Conservation (phyloP, 306 rosid species). For the Casuarina equisetifolia region DNA sequence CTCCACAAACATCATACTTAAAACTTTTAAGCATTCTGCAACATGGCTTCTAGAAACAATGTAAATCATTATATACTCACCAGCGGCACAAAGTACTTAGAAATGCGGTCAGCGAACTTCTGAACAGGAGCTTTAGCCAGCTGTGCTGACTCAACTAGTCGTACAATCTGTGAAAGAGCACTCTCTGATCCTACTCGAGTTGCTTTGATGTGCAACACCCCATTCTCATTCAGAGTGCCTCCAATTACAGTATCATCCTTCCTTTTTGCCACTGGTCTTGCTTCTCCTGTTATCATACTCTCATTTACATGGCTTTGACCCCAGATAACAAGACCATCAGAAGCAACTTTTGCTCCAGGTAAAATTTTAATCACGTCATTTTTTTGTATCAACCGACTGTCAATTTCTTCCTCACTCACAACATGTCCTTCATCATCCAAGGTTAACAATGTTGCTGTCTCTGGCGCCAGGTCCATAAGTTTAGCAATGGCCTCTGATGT, state of each 20-base stretch:
- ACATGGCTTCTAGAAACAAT: not conserved
- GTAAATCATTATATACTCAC: conserved; percentile 30
- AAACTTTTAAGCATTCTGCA: not conserved
- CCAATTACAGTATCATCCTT: conserved; percentile 74
- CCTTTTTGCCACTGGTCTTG: conserved; percentile 53
- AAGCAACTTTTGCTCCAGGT: conserved; percentile 76
- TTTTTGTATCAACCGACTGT: conserved; percentile 64
- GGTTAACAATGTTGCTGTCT: conserved; percentile 52
- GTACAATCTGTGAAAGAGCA: conserved; percentile 78
- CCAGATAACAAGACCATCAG: conserved; percentile 69
- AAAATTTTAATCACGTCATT: conserved; percentile 63
- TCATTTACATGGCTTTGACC: conserved; percentile 80
- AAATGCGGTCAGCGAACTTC: conserved; percentile 74
- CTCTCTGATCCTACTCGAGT: conserved; percentile 85
- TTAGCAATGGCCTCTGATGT: conserved; percentile 85
- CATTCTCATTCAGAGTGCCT: conserved; percentile 81
- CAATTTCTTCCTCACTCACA: conserved; percentile 51
- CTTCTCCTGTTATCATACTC: conserved; percentile 93
- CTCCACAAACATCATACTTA: conserved; percentile 1
- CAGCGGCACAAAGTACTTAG: conserved; percentile 80
- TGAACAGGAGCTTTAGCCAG: conserved; percentile 96
- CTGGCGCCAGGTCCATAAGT: conserved; percentile 80
- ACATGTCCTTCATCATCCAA: conserved; percentile 52
- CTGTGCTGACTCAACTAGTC: conserved; percentile 87
- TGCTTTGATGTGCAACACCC: conserved; percentile 72